These are phyloP conservation scores for Aspergillus carbonarius DNA, from an alignment of 2,329 filamentous ascomycete species.

Conservation along the genomic window DNA sequence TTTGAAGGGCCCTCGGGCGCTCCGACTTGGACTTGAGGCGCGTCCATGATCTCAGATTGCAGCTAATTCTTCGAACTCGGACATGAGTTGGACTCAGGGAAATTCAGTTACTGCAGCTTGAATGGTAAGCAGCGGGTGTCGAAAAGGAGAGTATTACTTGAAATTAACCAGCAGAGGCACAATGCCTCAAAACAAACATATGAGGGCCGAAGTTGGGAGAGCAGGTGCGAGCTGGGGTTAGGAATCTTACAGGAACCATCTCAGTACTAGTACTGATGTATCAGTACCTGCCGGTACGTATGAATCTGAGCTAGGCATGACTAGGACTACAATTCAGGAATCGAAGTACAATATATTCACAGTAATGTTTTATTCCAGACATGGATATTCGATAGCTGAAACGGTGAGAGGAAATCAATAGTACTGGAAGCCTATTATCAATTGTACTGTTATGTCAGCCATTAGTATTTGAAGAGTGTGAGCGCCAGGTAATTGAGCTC, in stretches of 20 bases:
- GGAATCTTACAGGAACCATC: not conserved
- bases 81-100: not conserved
- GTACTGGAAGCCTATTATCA: too few relatives aligned
- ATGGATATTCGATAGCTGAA: too few relatives aligned
- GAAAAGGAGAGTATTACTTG: not conserved
- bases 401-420: too few relatives aligned
- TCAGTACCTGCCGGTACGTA: not conserved
- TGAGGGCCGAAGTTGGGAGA: not conserved
- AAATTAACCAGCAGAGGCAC: not conserved
- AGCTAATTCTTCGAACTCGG: not conserved
- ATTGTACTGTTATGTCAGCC: too few relatives aligned
- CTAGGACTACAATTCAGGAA: too few relatives aligned
- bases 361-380: too few relatives aligned
- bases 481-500: not conserved
- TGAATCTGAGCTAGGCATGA: not conserved
- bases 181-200: not conserved
- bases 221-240: not conserved
- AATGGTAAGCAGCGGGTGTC: not conserved
- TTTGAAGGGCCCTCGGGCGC: constrained; percentile 9
- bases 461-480: too few relatives aligned
- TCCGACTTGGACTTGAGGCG: constrained; percentile 20
- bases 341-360: too few relatives aligned
- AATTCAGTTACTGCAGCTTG: not conserved
- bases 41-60: constrained; percentile 16
- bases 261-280: not conserved